A percentile compares a stretch with the other conserved stretches of the same genome.
These are phyloP conservation scores for Casuarina cunninghamiana DNA, from an alignment of 306 rosid genomes.

Conservation along the genomic window DNA sequence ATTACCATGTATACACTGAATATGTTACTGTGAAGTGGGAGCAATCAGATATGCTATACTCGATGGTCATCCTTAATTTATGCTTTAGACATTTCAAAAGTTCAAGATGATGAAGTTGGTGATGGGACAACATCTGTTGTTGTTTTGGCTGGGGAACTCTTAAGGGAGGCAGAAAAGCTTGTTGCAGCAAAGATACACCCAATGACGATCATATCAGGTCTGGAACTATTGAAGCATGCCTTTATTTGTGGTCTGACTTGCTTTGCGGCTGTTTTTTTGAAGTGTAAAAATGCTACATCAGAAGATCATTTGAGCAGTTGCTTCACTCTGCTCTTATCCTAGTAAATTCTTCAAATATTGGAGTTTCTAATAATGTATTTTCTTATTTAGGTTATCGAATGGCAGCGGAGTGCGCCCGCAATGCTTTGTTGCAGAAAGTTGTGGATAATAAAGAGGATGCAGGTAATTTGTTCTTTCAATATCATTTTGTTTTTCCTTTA, in stretches of 20 bases:
- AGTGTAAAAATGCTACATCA: neutral
- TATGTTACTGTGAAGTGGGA: neutral
- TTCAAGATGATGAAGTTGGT: constrained; percentile 99
- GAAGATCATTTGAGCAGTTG: neutral
- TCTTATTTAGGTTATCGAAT: constrained; percentile 74
- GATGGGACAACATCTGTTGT: constrained; percentile 99
- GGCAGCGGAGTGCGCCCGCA: constrained; percentile 91
- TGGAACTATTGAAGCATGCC: neutral
- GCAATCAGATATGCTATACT: neutral
- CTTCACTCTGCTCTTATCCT: neutral
- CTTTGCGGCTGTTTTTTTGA: neutral
- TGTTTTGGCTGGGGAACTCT: constrained; percentile 95
- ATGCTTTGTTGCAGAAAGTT: constrained; percentile 74
- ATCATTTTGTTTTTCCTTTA: neutral
- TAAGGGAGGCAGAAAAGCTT: constrained; percentile 94
- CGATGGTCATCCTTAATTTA: constrained; percentile 48
- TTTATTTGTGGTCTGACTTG: neutral
- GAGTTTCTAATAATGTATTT: constrained; percentile 19
- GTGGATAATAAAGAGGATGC: constrained; percentile 81
- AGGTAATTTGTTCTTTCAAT: constrained; percentile 36
- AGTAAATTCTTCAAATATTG: neutral
- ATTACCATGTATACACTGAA: neutral
- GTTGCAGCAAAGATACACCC: constrained; percentile 93
- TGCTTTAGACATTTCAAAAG: constrained; percentile 85
- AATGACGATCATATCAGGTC: constrained; percentile 95